A percentile compares a stretch with the other conserved stretches of the same genome.
These are phyloP conservation scores for Urochloa ruziziensis DNA, from an alignment of 176 grass and related monocot genomes.

Conservation along the genomic window DNA sequence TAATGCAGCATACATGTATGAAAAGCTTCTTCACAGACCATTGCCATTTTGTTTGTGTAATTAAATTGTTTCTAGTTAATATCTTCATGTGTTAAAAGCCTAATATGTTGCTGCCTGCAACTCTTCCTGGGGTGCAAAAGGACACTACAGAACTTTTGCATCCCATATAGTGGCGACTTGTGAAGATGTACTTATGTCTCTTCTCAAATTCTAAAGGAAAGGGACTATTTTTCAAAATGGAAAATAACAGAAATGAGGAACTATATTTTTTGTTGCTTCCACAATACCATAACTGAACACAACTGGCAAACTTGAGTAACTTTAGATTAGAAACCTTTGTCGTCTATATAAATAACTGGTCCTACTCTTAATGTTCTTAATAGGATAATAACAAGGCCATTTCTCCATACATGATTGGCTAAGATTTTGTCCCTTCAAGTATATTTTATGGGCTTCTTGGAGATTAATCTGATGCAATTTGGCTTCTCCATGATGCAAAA, in stretches of 20 bases:
- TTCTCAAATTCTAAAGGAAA: neutral
- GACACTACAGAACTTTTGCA: no score
- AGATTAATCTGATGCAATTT: constrained; percentile 2
- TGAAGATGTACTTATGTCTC: neutral
- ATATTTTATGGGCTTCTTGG: neutral
- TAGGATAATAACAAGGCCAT: neutral
- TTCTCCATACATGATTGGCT: constrained; percentile 19
- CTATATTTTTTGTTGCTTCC: neutral
- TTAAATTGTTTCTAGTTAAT: neutral
- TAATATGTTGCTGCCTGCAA: neutral
- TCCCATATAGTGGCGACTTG: no score
- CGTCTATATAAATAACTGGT: neutral
- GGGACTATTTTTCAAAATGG: neutral
- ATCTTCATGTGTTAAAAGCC: neutral
- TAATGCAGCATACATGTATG: neutral
- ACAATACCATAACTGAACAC: neutral
- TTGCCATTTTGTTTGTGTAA: neutral
- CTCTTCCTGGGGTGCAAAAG: no score
- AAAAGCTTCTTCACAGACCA: neutral
- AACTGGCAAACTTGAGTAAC: neutral
- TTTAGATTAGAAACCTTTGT: neutral
- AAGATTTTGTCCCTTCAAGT: constrained; percentile 23
- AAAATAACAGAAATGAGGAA: neutral
- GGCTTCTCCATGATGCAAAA: neutral
- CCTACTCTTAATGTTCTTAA: constrained; percentile 3